phyloP scores from a whole-genome alignment of 805 yeast species.

The Saccharomycopsis fermentans region DNA sequence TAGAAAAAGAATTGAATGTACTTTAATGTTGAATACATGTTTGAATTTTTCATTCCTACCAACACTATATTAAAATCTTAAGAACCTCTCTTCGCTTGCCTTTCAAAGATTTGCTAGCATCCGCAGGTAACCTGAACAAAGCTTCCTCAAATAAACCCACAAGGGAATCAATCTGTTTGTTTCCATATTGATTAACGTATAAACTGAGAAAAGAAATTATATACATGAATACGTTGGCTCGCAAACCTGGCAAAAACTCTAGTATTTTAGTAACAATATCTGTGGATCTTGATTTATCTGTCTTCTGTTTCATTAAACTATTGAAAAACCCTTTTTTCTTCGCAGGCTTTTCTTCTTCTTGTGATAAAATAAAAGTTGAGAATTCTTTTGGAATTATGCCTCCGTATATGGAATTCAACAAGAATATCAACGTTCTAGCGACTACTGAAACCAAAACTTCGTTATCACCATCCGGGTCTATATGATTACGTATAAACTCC shows the following conservation, averaged over 20 bases:
- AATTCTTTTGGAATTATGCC: constrained; percentile 31
- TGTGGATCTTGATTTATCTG: constrained; percentile 17
- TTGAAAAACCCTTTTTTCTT: constrained; percentile 24
- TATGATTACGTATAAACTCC: constrained; percentile 11
- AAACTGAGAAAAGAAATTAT: constrained; percentile 30
- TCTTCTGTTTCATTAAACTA: constrained; percentile 19
- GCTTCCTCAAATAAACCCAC: constrained; percentile 17
- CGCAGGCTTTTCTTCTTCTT: constrained; percentile 21
- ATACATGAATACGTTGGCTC: constrained; percentile 34
- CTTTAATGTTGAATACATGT: too few relatives aligned
- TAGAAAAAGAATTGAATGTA: not conserved
- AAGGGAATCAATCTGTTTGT: constrained; percentile 1
- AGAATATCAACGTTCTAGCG: constrained; percentile 21
- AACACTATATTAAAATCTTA: constrained; percentile 7
- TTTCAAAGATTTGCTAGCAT: constrained; percentile 7
- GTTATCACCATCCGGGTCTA: constrained; percentile 18
- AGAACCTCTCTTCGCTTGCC: constrained; percentile 16
- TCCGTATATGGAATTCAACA: constrained; percentile 30
- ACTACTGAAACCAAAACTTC: constrained; percentile 22
- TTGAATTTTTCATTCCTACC: too few relatives aligned
- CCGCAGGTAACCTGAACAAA: constrained; percentile 11
- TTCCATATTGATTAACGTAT: constrained; percentile 21
- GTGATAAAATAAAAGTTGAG: constrained; percentile 21
- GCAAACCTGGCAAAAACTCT: constrained; percentile 31
- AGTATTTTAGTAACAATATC: constrained; percentile 27